Conservation (phyloP, 2,329 filamentous ascomycete species). For the Tolypocladium ophioglossoides region DNA sequence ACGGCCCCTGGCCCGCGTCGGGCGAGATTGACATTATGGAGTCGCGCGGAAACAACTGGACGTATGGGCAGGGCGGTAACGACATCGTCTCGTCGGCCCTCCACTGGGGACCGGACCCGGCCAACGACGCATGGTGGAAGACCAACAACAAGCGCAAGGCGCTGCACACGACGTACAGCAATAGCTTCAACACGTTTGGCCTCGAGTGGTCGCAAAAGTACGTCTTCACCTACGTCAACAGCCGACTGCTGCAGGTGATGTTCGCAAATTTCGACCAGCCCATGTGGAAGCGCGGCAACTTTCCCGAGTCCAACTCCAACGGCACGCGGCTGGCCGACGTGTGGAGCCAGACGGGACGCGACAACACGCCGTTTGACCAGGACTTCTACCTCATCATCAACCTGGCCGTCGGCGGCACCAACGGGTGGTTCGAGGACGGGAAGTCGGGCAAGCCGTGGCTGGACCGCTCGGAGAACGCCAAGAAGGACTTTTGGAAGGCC, state of each 20-base stretch:
- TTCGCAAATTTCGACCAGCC: slow-evolving; percentile 64
- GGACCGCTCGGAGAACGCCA: slow-evolving; percentile 54
- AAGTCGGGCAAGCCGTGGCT: slow-evolving; percentile 68
- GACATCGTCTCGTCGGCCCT: slow-evolving; percentile 70
- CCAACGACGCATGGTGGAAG: slow-evolving; percentile 71
- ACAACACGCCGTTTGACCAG: slow-evolving; percentile 64
- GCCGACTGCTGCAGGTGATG: slow-evolving; percentile 66
- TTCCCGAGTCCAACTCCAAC: slow-evolving; percentile 53
- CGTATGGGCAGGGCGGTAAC: slow-evolving; percentile 66
- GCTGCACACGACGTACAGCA: slow-evolving; percentile 63
- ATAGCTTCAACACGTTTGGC: slow-evolving; percentile 65
- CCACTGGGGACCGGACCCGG: slow-evolving; percentile 68
- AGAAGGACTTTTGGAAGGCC: slow-evolving; percentile 67
- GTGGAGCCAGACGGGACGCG: slow-evolving; percentile 50
- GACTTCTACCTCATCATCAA: slow-evolving; percentile 69
- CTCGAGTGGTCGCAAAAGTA: slow-evolving; percentile 85
- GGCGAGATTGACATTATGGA: slow-evolving; percentile 81
- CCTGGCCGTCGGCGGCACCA: slow-evolving; percentile 65
- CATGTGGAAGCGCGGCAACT: slow-evolving; percentile 59
- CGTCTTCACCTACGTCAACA: slow-evolving; percentile 78
- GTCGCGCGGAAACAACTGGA: slow-evolving; percentile 72
- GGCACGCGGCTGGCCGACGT: slow-evolving; percentile 53
- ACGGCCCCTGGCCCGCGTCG: slow-evolving; percentile 67
- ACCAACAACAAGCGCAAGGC: slow-evolving; percentile 70
- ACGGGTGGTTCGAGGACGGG: slow-evolving; percentile 76